Evolutionary conservation across 768 basidiomycete species (phyloP).

Genomic region (Rhodotorula sphaerocarpa): DNA sequence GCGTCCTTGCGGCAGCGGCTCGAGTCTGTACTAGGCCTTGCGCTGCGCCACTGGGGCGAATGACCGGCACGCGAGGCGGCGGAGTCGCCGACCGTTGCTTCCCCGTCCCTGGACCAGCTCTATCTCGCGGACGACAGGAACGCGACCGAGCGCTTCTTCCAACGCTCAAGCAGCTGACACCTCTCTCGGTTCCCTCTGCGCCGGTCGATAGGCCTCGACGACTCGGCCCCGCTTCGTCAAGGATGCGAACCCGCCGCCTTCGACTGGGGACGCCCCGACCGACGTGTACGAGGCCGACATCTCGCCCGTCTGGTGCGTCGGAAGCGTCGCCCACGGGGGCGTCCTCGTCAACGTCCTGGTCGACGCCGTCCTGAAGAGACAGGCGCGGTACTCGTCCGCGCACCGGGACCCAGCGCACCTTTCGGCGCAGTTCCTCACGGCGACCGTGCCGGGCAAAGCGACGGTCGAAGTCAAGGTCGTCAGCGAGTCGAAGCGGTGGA

Average conservation of each 20-base stretch:
- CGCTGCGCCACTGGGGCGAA: no score
- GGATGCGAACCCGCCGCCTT: neutral
- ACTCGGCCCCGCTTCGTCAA: neutral
- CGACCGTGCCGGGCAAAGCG: slow-evolving; percentile 4
- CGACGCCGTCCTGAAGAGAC: slow-evolving; percentile 9
- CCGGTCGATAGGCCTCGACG: neutral
- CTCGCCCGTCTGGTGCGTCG: slow-evolving; percentile 8
- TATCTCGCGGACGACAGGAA: no score
- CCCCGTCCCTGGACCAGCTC: no score
- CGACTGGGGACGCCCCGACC: neutral
- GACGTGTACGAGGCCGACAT: slow-evolving; percentile 1
- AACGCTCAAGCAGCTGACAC: no score
- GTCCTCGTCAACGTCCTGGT: slow-evolving; percentile 17
- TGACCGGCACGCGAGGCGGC: no score
- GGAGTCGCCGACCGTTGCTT: no score
- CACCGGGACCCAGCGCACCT: slow-evolving; percentile 24
- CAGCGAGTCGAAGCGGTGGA: slow-evolving; percentile 20
- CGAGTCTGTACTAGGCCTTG: no score
- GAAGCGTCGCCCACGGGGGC: slow-evolving; percentile 19
- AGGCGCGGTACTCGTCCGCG: neutral
- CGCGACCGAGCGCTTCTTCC: no score
- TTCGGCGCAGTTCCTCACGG: slow-evolving; percentile 13
- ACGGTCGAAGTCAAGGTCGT: slow-evolving; percentile 20
- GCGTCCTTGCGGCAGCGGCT: no score
- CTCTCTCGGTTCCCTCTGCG: neutral